Conservation (phyloP, 345 rosid genomes). For the Salix arbutifolia region DNA sequence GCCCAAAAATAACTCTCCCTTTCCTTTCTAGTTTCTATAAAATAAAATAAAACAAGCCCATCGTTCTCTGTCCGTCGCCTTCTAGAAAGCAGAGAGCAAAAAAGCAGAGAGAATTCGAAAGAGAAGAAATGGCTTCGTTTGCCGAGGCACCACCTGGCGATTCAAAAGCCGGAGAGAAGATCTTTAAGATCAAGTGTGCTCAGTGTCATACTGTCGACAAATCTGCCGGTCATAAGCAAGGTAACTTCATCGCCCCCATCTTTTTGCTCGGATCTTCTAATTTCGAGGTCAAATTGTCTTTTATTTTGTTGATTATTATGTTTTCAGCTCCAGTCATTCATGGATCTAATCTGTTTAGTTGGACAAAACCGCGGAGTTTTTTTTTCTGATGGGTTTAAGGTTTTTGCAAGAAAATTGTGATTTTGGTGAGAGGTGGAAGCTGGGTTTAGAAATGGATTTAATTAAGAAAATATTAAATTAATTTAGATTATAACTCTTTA, state of each 20-base stretch:
- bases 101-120: background rate
- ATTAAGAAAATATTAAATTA: background rate
- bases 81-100: too few species aligned
- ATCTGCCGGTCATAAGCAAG: conserved; percentile 70
- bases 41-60: background rate
- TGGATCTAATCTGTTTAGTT: background rate
- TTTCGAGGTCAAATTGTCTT: background rate
- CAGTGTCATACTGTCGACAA: conserved; percentile 68
- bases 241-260: conserved; percentile 6
- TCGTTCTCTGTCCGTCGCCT: too few species aligned
- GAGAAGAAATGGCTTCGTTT: conserved; percentile 52
- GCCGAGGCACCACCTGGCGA: conserved; percentile 62
- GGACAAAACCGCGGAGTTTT: background rate
- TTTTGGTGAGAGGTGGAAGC: background rate
- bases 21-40: background rate
- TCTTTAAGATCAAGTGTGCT: conserved; percentile 64
- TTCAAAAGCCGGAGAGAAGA: conserved; percentile 58
- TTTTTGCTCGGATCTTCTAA: background rate
- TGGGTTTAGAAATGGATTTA: background rate
- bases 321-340: background rate
- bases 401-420: background rate
- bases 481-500: background rate
- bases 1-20: background rate
- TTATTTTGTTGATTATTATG: background rate
- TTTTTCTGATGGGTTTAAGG: background rate